Base-by-base conservation (phyloP, 2,329 filamentous ascomycete genomes). In the Beauveria sp. region DNA sequence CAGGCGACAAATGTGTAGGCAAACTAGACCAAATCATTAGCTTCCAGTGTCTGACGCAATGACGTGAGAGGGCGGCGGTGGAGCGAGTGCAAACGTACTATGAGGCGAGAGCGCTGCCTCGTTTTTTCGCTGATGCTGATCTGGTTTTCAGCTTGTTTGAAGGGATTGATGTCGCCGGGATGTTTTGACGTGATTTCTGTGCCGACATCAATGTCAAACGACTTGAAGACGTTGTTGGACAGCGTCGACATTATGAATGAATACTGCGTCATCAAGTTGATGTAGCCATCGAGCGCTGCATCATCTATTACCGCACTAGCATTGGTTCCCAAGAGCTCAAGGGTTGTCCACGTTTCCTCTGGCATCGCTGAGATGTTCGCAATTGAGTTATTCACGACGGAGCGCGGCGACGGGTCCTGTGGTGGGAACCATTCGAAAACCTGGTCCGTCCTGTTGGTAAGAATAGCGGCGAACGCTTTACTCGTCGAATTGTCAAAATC, bases 1-100 rank as follows among this genome's bases (percentile, higher is more conserved):
- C 69, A 69, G 14, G 70, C 66, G 34, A 75, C 64, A 55, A 73
- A 76, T 7, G 68, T 70, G 53, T 71, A 74, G 20, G 69, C 66
- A 59, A 75, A 75, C 72, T 75, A 18, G 3, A n/a, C 20, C 55
- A 24, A 57, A 14, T 30, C 56, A 26, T 56, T 47, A 47, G 26
- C n/a, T 18, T 52, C 6, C 16, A 24, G 5, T 37, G 5, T 37
- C 34, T 37, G 30, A 28, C 59, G 46, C 30, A 54, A 44, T 1
- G 8, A 16, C 14, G 4, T 3, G 26, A 64, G 48, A 67, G 18
- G 5, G 5, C 24, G 14, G 14, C 14, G 34, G 2, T 37, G 12
- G 9, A 37, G 30, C n/a, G 8, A 52, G 5, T 20, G 16, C 5
- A 37, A 60, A 62, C 71, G 64, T 66, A 74, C 73, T 53, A 74